Evolutionary conservation across 2,329 filamentous ascomycete genomes (phyloP), one percentile per base, ranked within the genome.

Genomic region (Aspergillus neotritici): DNA sequence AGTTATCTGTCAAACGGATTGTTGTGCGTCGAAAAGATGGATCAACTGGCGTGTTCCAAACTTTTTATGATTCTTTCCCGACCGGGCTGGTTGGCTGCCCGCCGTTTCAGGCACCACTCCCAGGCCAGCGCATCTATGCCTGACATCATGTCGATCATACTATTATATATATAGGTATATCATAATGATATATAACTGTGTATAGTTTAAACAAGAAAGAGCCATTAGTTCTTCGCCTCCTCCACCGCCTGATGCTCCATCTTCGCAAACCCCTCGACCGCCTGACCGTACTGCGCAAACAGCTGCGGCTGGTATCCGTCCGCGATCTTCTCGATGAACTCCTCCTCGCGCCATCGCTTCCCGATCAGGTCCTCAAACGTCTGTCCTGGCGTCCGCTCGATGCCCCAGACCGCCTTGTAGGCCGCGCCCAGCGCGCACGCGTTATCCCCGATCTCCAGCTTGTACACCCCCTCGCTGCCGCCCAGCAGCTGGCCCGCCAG

Each of bases 341-440:
- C 83, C 52, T 84, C 83, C 68, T 95, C 91, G 48, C 79, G 80
- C 93, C 93, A 98, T 50, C 93, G 75, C 60, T 73, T 73, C 6
- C 85, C 87, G 49, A 98, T 84, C 51, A 95, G 74, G 48, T 91
- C 84, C 62, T 97, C 93, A 69, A 97, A 97, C 4, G 78, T 87
- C 76, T 94, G 83, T 13, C 73, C 75, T 0, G 55, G 64, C 16
- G 67, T 65, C 37, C 86, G 73, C 72, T 93, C 88, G 43, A 88
- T 74, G 1, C 86, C 89, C 93, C 93, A 98, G 0, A 94, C 83
- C 11, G 93, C 91, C 71, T 97, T 97, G 70, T 97, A 96, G 17
- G 91, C 91, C 5, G 88, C 88, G 11, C 93, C 93, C 11, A 97
- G 70, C 9, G 91, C 93, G 68, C 93, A 98, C 3, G 93, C 91